A percentile compares a stretch with the other conserved stretches of the same genome.
Evolutionary conservation across 371 early-diverging fungal genomes (phyloP).

Genomic region (Actinomucor elegans): DNA sequence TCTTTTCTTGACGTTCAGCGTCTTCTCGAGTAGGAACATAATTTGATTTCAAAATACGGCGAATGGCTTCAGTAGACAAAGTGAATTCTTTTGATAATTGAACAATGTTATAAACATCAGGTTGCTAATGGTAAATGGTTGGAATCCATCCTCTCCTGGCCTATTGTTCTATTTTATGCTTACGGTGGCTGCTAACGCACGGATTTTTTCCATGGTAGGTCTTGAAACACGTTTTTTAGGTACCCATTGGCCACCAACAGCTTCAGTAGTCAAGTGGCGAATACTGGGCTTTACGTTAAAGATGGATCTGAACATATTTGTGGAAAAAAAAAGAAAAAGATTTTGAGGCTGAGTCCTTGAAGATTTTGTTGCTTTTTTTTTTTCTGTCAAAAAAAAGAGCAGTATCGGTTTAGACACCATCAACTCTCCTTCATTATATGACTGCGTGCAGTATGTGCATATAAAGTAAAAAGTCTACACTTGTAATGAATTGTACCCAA

Average conservation of each 20-base stretch:
- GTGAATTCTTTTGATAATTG: conserved; percentile 30
- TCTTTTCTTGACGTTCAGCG: conserved; percentile 35
- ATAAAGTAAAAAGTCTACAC: too few species aligned
- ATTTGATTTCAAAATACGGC: conserved; percentile 40
- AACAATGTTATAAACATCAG: conserved; percentile 20
- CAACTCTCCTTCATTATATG: too few species aligned
- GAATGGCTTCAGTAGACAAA: conserved; percentile 36
- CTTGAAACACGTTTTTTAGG: conserved; percentile 43
- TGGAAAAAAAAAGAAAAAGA: too few species aligned
- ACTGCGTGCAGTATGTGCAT: too few species aligned
- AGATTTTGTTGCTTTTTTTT: too few species aligned
- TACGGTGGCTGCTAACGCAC: conserved; percentile 25
- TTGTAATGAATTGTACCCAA: too few species aligned
- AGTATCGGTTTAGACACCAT: too few species aligned
- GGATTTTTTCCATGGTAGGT: conserved; percentile 34
- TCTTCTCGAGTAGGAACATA: conserved; percentile 21
- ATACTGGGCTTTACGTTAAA: not conserved
- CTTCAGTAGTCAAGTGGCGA: not conserved
- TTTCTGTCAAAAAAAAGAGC: too few species aligned
- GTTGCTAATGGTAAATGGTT: too few species aligned
- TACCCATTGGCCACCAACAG: conserved; percentile 9
- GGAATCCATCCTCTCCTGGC: not conserved
- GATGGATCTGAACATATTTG: not conserved
- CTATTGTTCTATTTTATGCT: not conserved
- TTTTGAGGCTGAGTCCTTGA: too few species aligned